phyloP scores from a whole-genome alignment of 257 asterid species.

The Nemophila menziesii region DNA sequence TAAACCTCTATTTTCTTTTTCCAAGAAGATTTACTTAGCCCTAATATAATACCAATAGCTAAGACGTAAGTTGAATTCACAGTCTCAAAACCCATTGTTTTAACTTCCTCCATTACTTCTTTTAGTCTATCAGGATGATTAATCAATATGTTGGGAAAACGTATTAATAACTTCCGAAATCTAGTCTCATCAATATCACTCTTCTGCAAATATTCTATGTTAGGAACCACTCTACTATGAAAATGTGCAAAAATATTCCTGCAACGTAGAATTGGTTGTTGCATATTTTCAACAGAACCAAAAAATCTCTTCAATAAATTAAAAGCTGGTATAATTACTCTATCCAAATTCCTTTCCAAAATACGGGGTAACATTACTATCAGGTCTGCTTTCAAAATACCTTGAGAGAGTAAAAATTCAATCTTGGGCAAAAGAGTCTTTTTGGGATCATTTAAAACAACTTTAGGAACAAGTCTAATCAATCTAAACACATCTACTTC shows the following conservation, averaged over 20 bases:
- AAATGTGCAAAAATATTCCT: constrained; percentile 1
- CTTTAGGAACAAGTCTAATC: neutral
- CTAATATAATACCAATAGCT: constrained; percentile 12
- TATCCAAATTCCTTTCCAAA: constrained; percentile 3
- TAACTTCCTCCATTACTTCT: too few relatives aligned
- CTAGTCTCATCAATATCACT: constrained; percentile 4
- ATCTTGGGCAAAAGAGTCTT: constrained; percentile 19
- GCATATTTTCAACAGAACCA: constrained; percentile 1
- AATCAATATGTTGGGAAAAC: neutral
- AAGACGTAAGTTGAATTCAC: neutral
- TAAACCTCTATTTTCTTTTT: constrained; percentile 11
- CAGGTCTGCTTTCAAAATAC: constrained; percentile 7
- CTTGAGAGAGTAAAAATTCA: constrained; percentile 18
- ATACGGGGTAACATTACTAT: constrained; percentile 1
- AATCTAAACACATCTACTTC: constrained; percentile 9
- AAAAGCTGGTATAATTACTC: constrained; percentile 14
- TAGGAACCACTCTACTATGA: too few relatives aligned
- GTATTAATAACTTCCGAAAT: neutral
- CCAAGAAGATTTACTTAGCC: constrained; percentile 4
- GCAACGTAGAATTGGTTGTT: neutral
- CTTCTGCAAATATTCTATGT: constrained; percentile 4
- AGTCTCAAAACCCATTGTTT: constrained; percentile 17
- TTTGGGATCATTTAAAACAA: constrained; percentile 2
- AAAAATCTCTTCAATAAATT: constrained; percentile 8
- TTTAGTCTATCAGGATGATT: constrained; percentile 8